These are phyloP conservation scores for Noccaea caerulescens DNA, from an alignment of 345 rosid species.

Conservation along the genomic window DNA sequence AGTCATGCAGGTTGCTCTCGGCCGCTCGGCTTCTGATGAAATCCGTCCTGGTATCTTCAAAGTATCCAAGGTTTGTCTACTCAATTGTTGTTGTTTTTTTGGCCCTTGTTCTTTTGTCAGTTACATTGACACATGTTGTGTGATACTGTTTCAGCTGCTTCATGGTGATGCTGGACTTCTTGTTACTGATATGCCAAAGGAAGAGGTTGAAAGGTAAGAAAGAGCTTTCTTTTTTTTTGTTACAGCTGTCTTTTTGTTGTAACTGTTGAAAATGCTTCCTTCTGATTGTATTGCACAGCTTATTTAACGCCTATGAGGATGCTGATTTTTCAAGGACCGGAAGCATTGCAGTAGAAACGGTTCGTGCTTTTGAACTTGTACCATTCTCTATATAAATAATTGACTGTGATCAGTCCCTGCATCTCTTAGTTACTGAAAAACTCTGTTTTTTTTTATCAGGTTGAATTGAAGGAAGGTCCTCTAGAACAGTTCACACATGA, in stretches of 20 bases:
- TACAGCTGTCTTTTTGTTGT: conserved; percentile 6
- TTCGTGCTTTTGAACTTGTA: conserved; percentile 28
- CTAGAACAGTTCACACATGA: conserved; percentile 92
- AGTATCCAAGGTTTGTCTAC: conserved; percentile 74
- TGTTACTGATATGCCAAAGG: conserved; percentile 76
- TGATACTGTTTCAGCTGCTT: conserved; percentile 56
- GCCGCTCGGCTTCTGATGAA: conserved; percentile 91
- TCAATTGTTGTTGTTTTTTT: neutral
- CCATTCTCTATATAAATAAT: conserved; percentile 4
- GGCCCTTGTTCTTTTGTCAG: neutral
- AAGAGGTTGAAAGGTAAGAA: conserved; percentile 79
- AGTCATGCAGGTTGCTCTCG: conserved; percentile 96
- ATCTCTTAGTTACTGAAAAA: conserved; percentile 1
- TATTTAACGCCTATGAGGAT: conserved; percentile 80
- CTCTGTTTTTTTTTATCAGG: conserved; percentile 47
- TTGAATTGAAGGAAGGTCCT: conserved; percentile 88
- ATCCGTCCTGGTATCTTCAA: conserved; percentile 69
- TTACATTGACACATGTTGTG: conserved; percentile 5
- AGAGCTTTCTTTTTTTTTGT: neutral
- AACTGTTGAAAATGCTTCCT: neutral
- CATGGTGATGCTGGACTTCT: conserved; percentile 82
- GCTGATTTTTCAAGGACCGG: conserved; percentile 89
- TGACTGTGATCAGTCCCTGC: conserved; percentile 2
- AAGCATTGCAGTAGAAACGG: conserved; percentile 74
- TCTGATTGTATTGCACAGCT: conserved; percentile 48